Conservation (phyloP, 345 rosid genomes). For the Acer campestre region DNA sequence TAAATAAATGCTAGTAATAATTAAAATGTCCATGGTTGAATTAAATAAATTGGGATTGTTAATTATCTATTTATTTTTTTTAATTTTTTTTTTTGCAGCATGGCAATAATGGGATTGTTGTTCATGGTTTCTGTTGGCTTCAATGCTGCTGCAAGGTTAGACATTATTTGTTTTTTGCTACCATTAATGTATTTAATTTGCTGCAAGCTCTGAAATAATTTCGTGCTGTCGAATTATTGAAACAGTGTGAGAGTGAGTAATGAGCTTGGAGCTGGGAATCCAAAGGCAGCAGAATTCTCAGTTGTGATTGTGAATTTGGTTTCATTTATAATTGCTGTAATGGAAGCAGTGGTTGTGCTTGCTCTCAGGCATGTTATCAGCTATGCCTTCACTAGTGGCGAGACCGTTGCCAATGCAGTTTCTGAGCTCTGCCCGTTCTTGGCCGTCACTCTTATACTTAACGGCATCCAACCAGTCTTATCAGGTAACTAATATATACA, state of each 20-base stretch:
- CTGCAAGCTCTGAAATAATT: no score
- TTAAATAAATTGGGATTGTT: no score
- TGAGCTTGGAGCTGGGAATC: slow-evolving; percentile 75
- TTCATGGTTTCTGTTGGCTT: slow-evolving; percentile 90
- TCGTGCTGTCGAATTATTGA: neutral
- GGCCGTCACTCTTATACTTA: slow-evolving; percentile 54
- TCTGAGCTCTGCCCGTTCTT: slow-evolving; percentile 8
- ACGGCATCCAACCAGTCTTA: slow-evolving; percentile 62
- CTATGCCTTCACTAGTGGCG: no score
- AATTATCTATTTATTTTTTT: no score
- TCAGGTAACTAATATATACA: slow-evolving; percentile 44
- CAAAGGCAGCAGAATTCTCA: slow-evolving; percentile 62
- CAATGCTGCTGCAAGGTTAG: slow-evolving; percentile 89
- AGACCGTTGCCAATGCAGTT: no score
- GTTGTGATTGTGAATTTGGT: slow-evolving; percentile 39
- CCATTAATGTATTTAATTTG: no score
- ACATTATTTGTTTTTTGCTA: neutral
- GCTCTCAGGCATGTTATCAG: no score
- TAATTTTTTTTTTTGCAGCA: slow-evolving; percentile 32
- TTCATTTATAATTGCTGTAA: slow-evolving; percentile 42
- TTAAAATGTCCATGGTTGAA: no score
- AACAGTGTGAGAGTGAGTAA: slow-evolving; percentile 72
- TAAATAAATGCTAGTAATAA: no score
- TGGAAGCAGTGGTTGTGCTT: no score
- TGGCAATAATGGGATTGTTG: slow-evolving; percentile 51